Evolutionary conservation across 768 basidiomycete genomes (phyloP), one percentile per base, ranked within the genome.

Genomic region (Porphyrellus cyaneotinctus): DNA sequence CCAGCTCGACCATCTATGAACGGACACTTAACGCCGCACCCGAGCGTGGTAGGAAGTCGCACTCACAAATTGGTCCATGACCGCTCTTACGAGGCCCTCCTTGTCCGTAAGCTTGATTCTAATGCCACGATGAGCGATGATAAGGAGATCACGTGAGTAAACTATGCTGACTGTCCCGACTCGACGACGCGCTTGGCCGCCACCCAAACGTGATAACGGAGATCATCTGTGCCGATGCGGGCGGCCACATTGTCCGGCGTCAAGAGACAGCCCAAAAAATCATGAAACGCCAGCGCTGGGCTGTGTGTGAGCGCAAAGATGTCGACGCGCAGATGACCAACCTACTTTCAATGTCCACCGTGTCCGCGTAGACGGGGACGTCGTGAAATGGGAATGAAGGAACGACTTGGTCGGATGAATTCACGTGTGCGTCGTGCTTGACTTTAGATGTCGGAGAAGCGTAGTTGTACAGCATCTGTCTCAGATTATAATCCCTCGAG

Each of bases 1-100:
- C 78, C 23, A 83, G 58, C 58, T 83, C 78, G 47, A 80, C 72
- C 42, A 83, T 58, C 84, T 85, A 52, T 33, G 23, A n/a, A 49
- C 11, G 44, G 6, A 24, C 14, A 22, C 8, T 14, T 28, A 33
- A 38, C 24, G 23, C n/a, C 38, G 38, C 47, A 6, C 12, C 17
- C 10, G 8, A 39, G 26, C 7, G 7, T 9, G 13, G 14, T 43
- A 12, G 11, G n/a, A 44, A 57, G 23, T 17, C 11, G 31, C 6
- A 63, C 72, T 54, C 52, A 74, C 73, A 32, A 70, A 74, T 46
- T 61, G 61, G 49, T 63, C 61, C 56, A 64, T 59, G 6, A 54
- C 56, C 20, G 61, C 66, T 12, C 10, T 26, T 9, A 64, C 13
- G 39, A 65, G 64, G 5, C 49, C 59, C 14, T 58, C 45, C 18